Percentiles rank a stretch among this genome's conserved stretches.
Conservation (phyloP, 495 filamentous ascomycete genomes). For the Daldinia decipiens region DNA sequence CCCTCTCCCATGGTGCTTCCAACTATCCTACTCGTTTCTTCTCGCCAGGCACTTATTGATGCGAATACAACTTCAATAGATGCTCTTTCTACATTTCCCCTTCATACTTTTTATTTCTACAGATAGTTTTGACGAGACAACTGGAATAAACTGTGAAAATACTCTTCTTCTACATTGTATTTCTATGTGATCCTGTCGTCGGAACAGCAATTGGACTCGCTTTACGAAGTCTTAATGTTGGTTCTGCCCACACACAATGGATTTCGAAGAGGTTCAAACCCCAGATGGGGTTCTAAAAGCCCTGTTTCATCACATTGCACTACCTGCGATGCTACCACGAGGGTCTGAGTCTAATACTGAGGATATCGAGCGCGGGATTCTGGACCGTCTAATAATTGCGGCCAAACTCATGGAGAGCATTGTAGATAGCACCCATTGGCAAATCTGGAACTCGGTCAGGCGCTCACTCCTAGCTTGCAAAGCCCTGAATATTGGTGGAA, state of each 20-base stretch:
- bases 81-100: too few species aligned
- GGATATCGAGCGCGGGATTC: slow-evolving; percentile 50
- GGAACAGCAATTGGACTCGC: neutral
- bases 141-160: too few species aligned
- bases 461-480: slow-evolving; percentile 48
- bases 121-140: too few species aligned
- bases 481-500: slow-evolving; percentile 46
- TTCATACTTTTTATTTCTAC: too few species aligned
- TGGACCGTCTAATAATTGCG: slow-evolving; percentile 50
- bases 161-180: too few species aligned
- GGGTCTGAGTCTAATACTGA: slow-evolving; percentile 50
- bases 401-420: slow-evolving; percentile 43
- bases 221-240: neutral
- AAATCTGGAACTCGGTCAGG: slow-evolving; percentile 49
- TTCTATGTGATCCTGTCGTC: neutral
- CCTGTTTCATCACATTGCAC: slow-evolving; percentile 53
- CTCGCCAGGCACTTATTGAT: too few species aligned
- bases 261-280: neutral
- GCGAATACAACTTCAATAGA: too few species aligned
- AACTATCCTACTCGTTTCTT: neutral
- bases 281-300: slow-evolving; percentile 26
- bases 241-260: slow-evolving; percentile 3
- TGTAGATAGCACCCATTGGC: slow-evolving; percentile 23
- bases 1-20: neutral
- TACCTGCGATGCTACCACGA: slow-evolving; percentile 58